A percentile compares a stretch with the other conserved stretches of the same genome.
Conservation (phyloP, 345 rosid species). For the Lumnitzera racemosa region DNA sequence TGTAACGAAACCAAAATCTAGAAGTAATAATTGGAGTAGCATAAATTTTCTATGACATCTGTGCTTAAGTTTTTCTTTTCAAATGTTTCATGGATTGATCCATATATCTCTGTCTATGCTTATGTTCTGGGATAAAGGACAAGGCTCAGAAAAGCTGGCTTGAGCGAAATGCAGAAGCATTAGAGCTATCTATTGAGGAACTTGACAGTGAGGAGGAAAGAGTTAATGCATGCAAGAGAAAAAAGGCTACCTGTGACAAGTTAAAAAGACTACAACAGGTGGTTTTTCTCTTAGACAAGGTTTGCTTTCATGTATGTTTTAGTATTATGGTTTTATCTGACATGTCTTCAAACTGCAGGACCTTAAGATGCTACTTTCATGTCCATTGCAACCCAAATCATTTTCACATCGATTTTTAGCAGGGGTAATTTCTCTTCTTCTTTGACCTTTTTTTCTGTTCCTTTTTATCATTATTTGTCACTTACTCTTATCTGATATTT, state of each 20-base stretch:
- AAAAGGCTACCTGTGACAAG: constrained; percentile 47
- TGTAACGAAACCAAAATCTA: too few relatives aligned
- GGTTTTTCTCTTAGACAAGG: constrained; percentile 1
- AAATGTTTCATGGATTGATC: background rate
- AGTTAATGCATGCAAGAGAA: constrained; percentile 52
- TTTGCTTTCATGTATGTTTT: background rate
- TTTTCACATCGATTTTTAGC: constrained; percentile 87
- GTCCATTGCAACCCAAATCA: constrained; percentile 71
- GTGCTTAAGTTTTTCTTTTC: background rate
- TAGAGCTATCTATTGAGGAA: constrained; percentile 61
- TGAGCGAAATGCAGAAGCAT: constrained; percentile 68
- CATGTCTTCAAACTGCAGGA: constrained; percentile 45
- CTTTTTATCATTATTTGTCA: too few relatives aligned
- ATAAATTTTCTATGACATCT: background rate
- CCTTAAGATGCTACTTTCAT: constrained; percentile 54
- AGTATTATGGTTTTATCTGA: background rate
- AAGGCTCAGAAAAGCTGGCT: constrained; percentile 79
- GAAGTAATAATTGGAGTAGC: too few relatives aligned
- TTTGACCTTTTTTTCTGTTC: background rate
- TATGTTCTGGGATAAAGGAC: constrained; percentile 37
- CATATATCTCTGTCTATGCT: constrained; percentile 5
- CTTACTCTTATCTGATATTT: too few relatives aligned
- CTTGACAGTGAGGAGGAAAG: constrained; percentile 87
- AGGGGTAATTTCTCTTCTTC: constrained; percentile 46
- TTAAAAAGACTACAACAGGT: constrained; percentile 71